Conservation (phyloP, 441 rosid genomes). For the Erodium texanum region DNA sequence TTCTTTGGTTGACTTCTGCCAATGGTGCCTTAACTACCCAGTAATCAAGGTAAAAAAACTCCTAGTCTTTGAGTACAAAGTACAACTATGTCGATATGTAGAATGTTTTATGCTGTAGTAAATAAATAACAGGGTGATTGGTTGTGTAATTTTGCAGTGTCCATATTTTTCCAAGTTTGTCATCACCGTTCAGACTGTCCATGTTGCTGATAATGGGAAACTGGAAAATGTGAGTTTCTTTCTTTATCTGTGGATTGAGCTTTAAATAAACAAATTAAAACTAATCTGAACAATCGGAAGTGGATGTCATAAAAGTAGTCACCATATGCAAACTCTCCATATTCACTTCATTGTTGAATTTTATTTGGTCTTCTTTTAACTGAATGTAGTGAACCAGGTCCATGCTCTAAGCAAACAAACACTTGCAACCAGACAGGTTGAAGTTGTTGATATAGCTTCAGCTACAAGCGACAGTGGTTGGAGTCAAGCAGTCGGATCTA, state of each 20-base stretch:
- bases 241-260: background rate
- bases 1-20: conserved; percentile 12
- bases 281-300: no score
- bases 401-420: conserved; percentile 44
- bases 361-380: conserved; percentile 12
- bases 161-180: conserved; percentile 55
- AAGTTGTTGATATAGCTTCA: conserved; percentile 51
- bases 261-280: no score
- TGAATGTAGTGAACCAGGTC: conserved; percentile 29
- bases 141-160: conserved; percentile 37
- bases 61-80: conserved; percentile 3
- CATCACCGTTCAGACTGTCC: conserved; percentile 52
- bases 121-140: background rate
- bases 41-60: conserved; percentile 49
- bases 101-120: background rate
- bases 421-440: conserved; percentile 45
- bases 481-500: conserved; percentile 46
- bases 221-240: conserved; percentile 50
- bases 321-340: no score
- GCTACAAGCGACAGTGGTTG: conserved; percentile 34
- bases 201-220: conserved; percentile 44
- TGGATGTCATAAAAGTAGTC: no score
- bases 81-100: background rate
- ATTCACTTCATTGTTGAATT: background rate
- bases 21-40: conserved; percentile 22